Evolutionary conservation across 768 basidiomycete genomes (phyloP), one percentile per base, ranked within the genome.

Genomic region (Pulveroboletus sp.): DNA sequence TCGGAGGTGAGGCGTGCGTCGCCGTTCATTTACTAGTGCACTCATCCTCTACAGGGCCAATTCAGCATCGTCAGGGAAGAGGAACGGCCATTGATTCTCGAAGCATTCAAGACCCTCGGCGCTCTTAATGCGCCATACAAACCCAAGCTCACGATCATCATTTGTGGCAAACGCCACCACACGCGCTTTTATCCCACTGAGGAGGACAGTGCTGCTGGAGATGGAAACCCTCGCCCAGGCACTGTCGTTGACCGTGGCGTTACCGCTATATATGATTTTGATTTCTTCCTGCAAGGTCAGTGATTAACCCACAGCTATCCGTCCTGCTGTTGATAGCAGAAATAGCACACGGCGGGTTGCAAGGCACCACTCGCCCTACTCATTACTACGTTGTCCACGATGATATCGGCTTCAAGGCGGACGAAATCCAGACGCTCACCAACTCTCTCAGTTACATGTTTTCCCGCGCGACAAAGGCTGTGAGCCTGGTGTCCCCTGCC

Each of bases 111-210:
- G 30, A 55, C 66, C n/a, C 73, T 77, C 53, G 55, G 62, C 47
- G 67, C 65, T 1, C 58, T 69, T 0, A 68, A 70, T 39, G 51
- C 32, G 24, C 62, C 53, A 19, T 80, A 81, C 63, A 64, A 48
- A 5, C 79, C 79, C 1, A 73, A 73, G 56, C 60, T 80, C 11
- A 76, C 76, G 9, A 76, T 81, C 47, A 70, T 78, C 51, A 71
- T 80, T 43, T 81, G 80, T 57, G 79, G 78, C 36, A 80, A 80
- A 59, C 75, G 80, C 6, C 79, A 80, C 47, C 79, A 81, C 53
- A 79, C 79, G 9, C 75, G 79, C 20, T 80, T 80, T 61, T 81
- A 70, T 59, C 79, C 79, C 27, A 76, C 76, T 1, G 75, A 78
- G 32, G 60, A 67, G 16, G 61, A 49, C 36, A 58, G 59, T 27